Evolutionary conservation across 2,329 filamentous ascomycete genomes (phyloP).

Genomic region (Diatrype stigma): DNA sequence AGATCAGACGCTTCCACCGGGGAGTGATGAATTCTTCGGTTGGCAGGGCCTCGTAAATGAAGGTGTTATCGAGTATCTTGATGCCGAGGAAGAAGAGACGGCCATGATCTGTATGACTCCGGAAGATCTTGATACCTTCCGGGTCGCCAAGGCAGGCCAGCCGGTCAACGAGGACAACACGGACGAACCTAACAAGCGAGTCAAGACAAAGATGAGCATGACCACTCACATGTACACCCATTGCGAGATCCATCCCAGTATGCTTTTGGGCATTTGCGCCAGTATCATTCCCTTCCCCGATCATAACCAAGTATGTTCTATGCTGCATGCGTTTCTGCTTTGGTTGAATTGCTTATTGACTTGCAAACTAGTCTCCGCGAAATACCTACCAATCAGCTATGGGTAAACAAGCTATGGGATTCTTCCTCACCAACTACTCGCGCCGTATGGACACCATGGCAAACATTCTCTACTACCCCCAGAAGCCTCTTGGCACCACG

Average conservation of each 20-base stretch:
- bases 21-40: slow-evolving; percentile 64
- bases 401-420: slow-evolving; percentile 99
- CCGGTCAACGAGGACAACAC: slow-evolving; percentile 56
- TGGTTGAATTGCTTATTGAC: slow-evolving; percentile 27
- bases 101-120: slow-evolving; percentile 99
- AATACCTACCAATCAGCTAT: slow-evolving; percentile 99
- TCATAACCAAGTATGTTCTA: slow-evolving; percentile 73
- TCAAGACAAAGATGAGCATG: slow-evolving; percentile 84
- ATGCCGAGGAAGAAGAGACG: slow-evolving; percentile 97
- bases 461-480: slow-evolving; percentile 97
- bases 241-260: slow-evolving; percentile 98
- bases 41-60: slow-evolving; percentile 83
- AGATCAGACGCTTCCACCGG: slow-evolving; percentile 62
- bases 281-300: slow-evolving; percentile 99
- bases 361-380: slow-evolving; percentile 71
- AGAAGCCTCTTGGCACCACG: slow-evolving; percentile 94
- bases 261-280: slow-evolving; percentile 97
- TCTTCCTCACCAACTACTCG: slow-evolving; percentile 95
- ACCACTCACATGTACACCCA: slow-evolving; percentile 93
- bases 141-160: slow-evolving; percentile 64
- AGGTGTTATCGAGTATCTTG: slow-evolving; percentile 91
- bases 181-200: slow-evolving; percentile 73
- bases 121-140: slow-evolving; percentile 81
- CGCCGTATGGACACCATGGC: slow-evolving; percentile 99
- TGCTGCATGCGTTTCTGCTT: background rate